phyloP scores from a whole-genome alignment of 1,284 basidiomycete genomes.

The Neonothopanus nambi region DNA sequence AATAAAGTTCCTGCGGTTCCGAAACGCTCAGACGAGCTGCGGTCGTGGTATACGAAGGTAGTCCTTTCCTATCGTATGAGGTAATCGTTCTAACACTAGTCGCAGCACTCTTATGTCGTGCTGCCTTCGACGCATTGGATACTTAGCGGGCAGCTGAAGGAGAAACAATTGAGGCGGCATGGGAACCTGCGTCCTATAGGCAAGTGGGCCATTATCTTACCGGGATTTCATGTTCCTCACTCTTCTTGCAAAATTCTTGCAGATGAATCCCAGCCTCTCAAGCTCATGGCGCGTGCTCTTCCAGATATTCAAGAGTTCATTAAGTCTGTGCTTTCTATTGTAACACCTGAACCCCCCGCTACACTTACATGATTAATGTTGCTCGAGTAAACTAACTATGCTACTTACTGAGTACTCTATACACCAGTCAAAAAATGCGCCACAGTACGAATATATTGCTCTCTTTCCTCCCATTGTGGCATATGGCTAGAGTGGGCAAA shows the following conservation, averaged over 20 bases:
- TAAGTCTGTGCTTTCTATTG: slow-evolving; percentile 27
- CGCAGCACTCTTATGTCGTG: slow-evolving; percentile 66
- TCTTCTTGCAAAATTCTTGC: background rate
- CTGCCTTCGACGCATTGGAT: slow-evolving; percentile 58
- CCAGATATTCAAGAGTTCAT: slow-evolving; percentile 61
- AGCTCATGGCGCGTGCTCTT: slow-evolving; percentile 59
- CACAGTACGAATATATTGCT: slow-evolving; percentile 41
- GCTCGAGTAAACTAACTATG: too few species aligned
- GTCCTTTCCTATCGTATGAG: background rate
- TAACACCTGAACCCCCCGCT: background rate
- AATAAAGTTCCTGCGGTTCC: slow-evolving; percentile 57
- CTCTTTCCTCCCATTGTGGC: slow-evolving; percentile 41
- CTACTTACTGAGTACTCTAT: too few species aligned
- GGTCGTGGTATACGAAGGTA: slow-evolving; percentile 68
- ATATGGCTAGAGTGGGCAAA: slow-evolving; percentile 48
- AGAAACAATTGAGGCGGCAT: slow-evolving; percentile 54
- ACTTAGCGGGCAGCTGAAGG: slow-evolving; percentile 47
- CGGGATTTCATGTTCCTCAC: too few species aligned
- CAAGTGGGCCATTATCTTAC: slow-evolving; percentile 27
- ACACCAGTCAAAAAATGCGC: slow-evolving; percentile 29
- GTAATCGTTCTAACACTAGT: background rate
- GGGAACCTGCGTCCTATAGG: slow-evolving; percentile 60
- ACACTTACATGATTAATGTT: too few species aligned
- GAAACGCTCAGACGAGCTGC: slow-evolving; percentile 49
- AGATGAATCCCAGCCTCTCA: slow-evolving; percentile 65